Evolutionary conservation across 1,284 basidiomycete species (phyloP).

Genomic region (Cryptococcus hybrid): DNA sequence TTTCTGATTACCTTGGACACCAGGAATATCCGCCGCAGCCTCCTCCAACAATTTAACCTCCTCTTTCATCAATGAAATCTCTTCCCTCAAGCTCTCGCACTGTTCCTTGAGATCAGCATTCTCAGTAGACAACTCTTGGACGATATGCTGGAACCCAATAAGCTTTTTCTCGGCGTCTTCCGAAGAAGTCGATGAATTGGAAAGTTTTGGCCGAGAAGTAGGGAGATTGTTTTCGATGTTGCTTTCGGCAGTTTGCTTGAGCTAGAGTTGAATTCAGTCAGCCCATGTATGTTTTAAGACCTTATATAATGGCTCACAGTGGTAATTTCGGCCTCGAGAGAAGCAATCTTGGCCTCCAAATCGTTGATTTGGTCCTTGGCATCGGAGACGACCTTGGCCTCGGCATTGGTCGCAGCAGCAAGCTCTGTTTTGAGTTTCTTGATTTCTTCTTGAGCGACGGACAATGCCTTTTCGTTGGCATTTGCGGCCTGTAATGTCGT

Average conservation of each 20-base stretch:
- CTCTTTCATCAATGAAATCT: slow-evolving; percentile 64
- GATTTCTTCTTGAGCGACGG: slow-evolving; percentile 31
- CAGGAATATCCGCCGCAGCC: slow-evolving; percentile 18
- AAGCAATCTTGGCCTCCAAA: slow-evolving; percentile 26
- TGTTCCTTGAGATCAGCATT: slow-evolving; percentile 64
- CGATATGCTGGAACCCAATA: slow-evolving; percentile 61
- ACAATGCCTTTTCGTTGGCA: slow-evolving; percentile 32
- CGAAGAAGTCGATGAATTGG: slow-evolving; percentile 11
- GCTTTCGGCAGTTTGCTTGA: slow-evolving; percentile 14
- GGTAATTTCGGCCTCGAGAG: slow-evolving; percentile 32
- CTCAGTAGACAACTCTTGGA: slow-evolving; percentile 83
- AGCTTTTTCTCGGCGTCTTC: slow-evolving; percentile 44
- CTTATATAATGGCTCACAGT: slow-evolving; percentile 18
- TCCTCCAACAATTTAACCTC: slow-evolving; percentile 42
- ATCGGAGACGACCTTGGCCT: background rate
- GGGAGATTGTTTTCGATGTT: slow-evolving; percentile 8
- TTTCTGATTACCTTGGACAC: slow-evolving; percentile 9
- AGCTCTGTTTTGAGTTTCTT: slow-evolving; percentile 20
- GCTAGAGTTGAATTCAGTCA: slow-evolving; percentile 9
- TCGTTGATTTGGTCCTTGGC: slow-evolving; percentile 1
- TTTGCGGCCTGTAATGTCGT: slow-evolving; percentile 28
- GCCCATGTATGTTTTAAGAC: background rate
- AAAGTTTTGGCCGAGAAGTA: background rate
- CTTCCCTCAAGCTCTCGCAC: slow-evolving; percentile 68
- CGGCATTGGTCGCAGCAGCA: background rate